These are phyloP conservation scores for Sporothrix globosa DNA, from an alignment of 2,329 filamentous ascomycete genomes.

Conservation along the genomic window DNA sequence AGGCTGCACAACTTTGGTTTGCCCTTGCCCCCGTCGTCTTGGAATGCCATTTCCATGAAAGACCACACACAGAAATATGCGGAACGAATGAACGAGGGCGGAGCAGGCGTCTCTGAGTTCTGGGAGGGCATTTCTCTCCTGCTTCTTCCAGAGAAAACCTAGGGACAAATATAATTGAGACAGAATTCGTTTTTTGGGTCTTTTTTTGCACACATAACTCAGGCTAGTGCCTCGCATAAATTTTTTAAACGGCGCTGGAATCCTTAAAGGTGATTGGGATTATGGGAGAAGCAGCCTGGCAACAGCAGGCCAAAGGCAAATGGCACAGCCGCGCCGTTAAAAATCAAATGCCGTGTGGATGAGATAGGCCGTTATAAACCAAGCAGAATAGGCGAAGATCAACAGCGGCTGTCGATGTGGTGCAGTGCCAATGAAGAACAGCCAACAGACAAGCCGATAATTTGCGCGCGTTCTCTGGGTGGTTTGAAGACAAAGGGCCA, in stretches of 20 bases:
- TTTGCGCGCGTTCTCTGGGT: neutral
- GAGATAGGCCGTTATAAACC: neutral
- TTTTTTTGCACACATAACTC: no score
- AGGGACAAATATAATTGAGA: neutral
- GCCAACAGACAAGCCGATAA: neutral
- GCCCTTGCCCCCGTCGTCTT: neutral
- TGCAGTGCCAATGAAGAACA: neutral
- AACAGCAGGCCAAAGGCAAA: neutral
- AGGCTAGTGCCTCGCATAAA: neutral
- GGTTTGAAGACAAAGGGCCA: neutral
- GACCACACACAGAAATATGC: constrained; percentile 4
- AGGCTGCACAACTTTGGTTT: constrained; percentile 17
- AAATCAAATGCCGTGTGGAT: neutral
- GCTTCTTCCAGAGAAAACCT: neutral
- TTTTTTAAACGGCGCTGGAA: neutral
- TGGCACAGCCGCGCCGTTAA: neutral
- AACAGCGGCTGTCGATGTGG: neutral
- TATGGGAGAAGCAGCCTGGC: neutral
- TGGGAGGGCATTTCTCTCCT: neutral
- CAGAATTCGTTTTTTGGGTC: neutral
- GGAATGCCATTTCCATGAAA: neutral
- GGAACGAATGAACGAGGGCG: neutral
- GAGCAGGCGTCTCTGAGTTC: neutral
- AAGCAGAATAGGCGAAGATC: constrained; percentile 24
- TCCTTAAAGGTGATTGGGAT: no score